Base-by-base conservation (phyloP, 441 rosid species). In the Populus hybrid region DNA sequence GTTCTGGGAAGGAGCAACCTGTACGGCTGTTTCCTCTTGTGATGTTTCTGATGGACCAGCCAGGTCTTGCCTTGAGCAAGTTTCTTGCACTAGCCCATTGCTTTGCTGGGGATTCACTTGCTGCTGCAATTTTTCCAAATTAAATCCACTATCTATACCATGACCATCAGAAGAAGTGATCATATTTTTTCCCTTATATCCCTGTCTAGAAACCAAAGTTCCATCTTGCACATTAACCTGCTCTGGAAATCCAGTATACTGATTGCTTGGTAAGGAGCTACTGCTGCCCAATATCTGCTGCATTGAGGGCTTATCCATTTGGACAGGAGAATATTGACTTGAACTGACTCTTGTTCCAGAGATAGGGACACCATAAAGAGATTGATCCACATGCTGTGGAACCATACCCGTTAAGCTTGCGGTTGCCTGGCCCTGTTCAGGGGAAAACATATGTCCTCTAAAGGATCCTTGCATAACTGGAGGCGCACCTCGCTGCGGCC, bases 361-460 rank as follows among this genome's bases (percentile, higher is more conserved):
- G 65, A 84, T 75, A 67, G 91, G 92, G 76, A 87, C 85, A 32
- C 96, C 97, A 79, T 88, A 85, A 71, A 90, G 84, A 73, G 99
- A 93, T 72, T 84, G 93, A 81, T 89, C 92, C 85, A 81, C 82
- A 68, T 91, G 91, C 67, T 86, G 97, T 70, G 93, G 85, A 84
- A 76, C 87, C 78, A 83, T 76, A 64, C 90, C 88, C 86, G 84
- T 78, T 71, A 83, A 76, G 70, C 79, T 88, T 30, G 79, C 38
- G 5, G 53, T 46, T 46, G 71, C 82, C 84, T 88, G 94, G 71
- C 88, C 84, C 69, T 91, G 91, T 79, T 88, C 98, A 75, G 90
- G 85, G 67, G 88, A 81, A 83, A 84, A 81, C 85, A 86, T 79
- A 68, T 81, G 83, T 78, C 94, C 92, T 73, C 84, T 83, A 50